Evolutionary conservation across 2,329 filamentous ascomycete genomes (phyloP).

Genomic region (Aureobasidium sp.): DNA sequence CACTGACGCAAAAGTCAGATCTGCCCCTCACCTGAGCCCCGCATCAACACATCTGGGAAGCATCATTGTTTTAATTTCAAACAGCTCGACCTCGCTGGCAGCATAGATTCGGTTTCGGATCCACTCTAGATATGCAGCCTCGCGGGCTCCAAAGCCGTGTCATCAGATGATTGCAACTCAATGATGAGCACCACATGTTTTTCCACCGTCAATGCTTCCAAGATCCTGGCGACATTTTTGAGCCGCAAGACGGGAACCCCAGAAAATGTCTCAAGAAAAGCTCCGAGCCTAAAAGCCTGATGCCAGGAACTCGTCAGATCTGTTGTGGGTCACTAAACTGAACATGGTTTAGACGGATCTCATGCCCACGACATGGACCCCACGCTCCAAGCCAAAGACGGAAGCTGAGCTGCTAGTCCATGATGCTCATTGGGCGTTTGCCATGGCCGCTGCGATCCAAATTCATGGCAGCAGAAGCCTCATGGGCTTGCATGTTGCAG

Average conservation of each 20-base stretch:
- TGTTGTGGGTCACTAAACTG: conserved; percentile 3
- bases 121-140: background rate
- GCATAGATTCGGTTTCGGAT: background rate
- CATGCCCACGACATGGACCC: conserved; percentile 7
- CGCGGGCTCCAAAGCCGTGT: background rate
- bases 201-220: background rate
- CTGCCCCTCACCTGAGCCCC: conserved; percentile 15
- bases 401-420: background rate
- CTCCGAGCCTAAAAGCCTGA: conserved; percentile 11
- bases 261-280: conserved; percentile 12
- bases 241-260: conserved; percentile 14
- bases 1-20: conserved; percentile 12
- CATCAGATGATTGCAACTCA: background rate
- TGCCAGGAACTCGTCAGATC: conserved; percentile 12
- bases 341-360: conserved; percentile 14
- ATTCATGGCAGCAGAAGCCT: conserved; percentile 7
- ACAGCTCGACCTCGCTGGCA: conserved; percentile 1
- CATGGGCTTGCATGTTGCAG: conserved; percentile 3
- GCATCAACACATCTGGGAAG: background rate
- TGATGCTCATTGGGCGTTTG: conserved; percentile 7
- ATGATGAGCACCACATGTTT: background rate
- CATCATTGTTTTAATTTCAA: background rate
- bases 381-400: conserved; percentile 8
- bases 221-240: background rate
- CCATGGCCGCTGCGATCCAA: conserved; percentile 2